A percentile compares a stretch with the other conserved stretches of the same genome.
phyloP scores from a whole-genome alignment of 371 early-diverging fungal genomes.

The Mortierella sp. region DNA sequence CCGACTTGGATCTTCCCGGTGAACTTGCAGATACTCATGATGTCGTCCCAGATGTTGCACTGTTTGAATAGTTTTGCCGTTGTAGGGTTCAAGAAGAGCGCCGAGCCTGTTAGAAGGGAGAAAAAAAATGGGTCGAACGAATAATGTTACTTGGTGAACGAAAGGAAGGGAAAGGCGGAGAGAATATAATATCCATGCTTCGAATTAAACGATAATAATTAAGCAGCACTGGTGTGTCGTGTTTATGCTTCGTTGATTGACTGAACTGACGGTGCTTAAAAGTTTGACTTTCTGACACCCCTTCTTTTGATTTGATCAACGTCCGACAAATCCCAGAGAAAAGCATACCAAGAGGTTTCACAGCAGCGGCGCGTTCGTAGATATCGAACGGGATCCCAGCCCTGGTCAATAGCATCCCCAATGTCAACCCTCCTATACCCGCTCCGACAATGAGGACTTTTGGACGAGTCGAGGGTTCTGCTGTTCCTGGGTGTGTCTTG shows the following conservation, averaged over 20 bases:
- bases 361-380: constrained; percentile 29
- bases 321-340: neutral
- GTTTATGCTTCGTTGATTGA: neutral
- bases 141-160: neutral
- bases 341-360: constrained; percentile 28
- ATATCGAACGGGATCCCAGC: constrained; percentile 31
- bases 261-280: constrained; percentile 8
- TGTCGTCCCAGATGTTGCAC: constrained; percentile 30
- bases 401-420: constrained; percentile 27
- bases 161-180: neutral
- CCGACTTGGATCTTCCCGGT: constrained; percentile 25
- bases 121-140: neutral
- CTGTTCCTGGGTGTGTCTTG: neutral
- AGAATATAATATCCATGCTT: neutral
- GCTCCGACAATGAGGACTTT: constrained; percentile 35
- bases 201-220: too few species aligned
- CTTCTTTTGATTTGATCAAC: neutral
- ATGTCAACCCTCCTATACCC: constrained; percentile 36
- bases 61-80: constrained; percentile 20
- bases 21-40: constrained; percentile 32
- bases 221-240: too few species aligned
- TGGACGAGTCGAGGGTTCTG: neutral
- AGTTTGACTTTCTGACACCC: neutral
- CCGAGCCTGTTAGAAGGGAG: constrained; percentile 1
- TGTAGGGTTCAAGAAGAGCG: constrained; percentile 7